Base-by-base conservation (phyloP, 2,329 filamentous ascomycete genomes). In the Claviceps purpurea region DNA sequence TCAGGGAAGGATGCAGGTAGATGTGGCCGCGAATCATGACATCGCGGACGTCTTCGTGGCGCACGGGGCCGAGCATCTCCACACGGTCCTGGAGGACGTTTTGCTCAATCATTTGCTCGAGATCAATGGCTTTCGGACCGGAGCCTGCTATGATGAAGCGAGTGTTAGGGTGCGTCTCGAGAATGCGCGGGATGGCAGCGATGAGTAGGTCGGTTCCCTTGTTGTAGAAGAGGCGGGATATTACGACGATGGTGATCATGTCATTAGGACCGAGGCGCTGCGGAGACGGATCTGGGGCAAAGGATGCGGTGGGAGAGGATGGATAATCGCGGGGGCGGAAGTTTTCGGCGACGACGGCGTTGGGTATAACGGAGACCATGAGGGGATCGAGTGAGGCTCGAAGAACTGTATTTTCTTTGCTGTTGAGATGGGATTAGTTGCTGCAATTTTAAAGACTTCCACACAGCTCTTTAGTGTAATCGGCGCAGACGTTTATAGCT, bases 201-300 rank as follows among this genome's bases (percentile, higher is more conserved):
- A 95, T 95, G n/a, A 98, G 78, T 0, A 98, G 79, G 65, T 98
- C 94, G 1, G 89, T 97, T 54, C 93, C 93, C 67, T 98, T 98
- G 70, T 98, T 98, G 70, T 97, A 97, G 69, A 97, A 98, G 1
- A 98, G 81, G 20, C 93, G 88, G 8, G 90, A 96, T 56, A 98
- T 95, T 20, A 98, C 91, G 1, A 98, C 89, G 54, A 98, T 96
- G 7, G 89, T 96, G 61, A 98, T 91, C 11, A 82, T 85, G 60
- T 96, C 91, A 57, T 88, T 77, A 0, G 89, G 87, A 0, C 87
- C 86, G 2, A 95, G 77, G 6, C 81, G 81, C 51, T 83, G 82
- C 3, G 82, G 80, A 0, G 82, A 76, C 5, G 72, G 68, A 59
- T 71, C 72, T 47, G 67, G 71, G 45, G 64, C 62, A 54, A 75